Base-by-base conservation (phyloP, 2,329 filamentous ascomycete genomes). In the Leptoxyphium fumago region DNA sequence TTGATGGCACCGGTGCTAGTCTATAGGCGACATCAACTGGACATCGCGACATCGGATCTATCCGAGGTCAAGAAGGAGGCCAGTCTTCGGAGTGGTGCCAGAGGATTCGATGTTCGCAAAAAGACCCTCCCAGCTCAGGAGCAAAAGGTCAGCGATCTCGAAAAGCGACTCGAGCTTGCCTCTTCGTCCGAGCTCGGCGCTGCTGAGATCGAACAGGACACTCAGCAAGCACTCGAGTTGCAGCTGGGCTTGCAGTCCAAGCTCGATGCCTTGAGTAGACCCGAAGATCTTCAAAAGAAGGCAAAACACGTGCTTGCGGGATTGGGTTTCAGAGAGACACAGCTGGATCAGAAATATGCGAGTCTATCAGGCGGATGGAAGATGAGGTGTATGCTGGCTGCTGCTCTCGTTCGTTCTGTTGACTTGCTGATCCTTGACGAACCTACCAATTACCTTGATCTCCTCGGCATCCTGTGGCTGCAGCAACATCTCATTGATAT, bases 391-490 rank as follows among this genome's bases (percentile, higher is more conserved):
- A 60, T 60, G 38, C 59, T 70, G 10, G 67, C 66, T 2, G 63
- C 62, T 2, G 75, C 77, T 0, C 68, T 93, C 3, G 73, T 85
- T 1, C 80, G 87, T 48, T 75, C 80, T 7, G 75, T 79, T 0
- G 84, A 93, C 51, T 76, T 93, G 2, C 69, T 93, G 46, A 79
- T 93, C 42, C 74, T 93, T 2, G 85, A 93, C 59, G 85, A 93
- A 58, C 86, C 86, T 0, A 93, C 85, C 29, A 93, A 93, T 56
- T 93, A 85, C 57, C 72, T 93, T 1, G 85, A 93, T 55, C 68
- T 93, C 1, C 71, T 87, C 0, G 84, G 83, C 1, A 87, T 94
- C 45, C 76, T 94, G 45, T 93, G 86, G 84, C 69, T 94, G 1
- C 81, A 93, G 56, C 73, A 73, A 10, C 80, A 87, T 55, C 73